phyloP scores from a whole-genome alignment of 1,284 basidiomycete species.

The Acaromyces ingoldii region DNA sequence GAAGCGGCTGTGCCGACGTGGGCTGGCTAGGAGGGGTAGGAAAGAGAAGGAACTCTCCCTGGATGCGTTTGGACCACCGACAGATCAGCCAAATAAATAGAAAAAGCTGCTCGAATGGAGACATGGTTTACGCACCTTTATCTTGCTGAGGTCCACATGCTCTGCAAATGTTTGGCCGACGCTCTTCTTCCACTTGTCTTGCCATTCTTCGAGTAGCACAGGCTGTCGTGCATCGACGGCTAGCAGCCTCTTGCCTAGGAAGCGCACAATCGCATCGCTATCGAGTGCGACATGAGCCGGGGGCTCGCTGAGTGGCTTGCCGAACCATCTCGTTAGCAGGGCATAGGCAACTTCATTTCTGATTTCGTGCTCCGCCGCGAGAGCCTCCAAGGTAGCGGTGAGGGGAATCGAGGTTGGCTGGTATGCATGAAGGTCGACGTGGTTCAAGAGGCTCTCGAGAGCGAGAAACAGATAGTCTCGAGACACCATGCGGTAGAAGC shows the following conservation, averaged over 20 bases:
- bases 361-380: slow-evolving; percentile 17
- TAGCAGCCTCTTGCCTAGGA: slow-evolving; percentile 31
- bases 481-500: slow-evolving; percentile 32
- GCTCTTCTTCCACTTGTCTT: slow-evolving; percentile 3
- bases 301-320: neutral
- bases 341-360: slow-evolving; percentile 25
- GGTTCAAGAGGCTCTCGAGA: slow-evolving; percentile 28
- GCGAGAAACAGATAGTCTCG: slow-evolving; percentile 18
- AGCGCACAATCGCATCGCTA: slow-evolving; percentile 18
- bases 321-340: slow-evolving; percentile 37
- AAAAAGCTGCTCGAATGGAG: too few relatives aligned
- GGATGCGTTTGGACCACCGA: too few relatives aligned
- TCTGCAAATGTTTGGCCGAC: too few relatives aligned
- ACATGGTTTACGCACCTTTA: too few relatives aligned
- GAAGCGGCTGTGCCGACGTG: slow-evolving; percentile 2
- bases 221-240: slow-evolving; percentile 3
- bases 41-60: neutral
- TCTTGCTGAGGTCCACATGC: too few relatives aligned
- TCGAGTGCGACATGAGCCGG: slow-evolving; percentile 17
- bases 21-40: neutral
- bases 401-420: slow-evolving; percentile 27
- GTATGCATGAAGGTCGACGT: slow-evolving; percentile 36
- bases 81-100: too few relatives aligned
- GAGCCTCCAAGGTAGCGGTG: slow-evolving; percentile 18
- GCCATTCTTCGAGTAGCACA: neutral